A percentile compares a stretch with the other conserved stretches of the same genome.
Conservation (phyloP, 2,329 filamentous ascomycete genomes). For the Neonectria punicea region DNA sequence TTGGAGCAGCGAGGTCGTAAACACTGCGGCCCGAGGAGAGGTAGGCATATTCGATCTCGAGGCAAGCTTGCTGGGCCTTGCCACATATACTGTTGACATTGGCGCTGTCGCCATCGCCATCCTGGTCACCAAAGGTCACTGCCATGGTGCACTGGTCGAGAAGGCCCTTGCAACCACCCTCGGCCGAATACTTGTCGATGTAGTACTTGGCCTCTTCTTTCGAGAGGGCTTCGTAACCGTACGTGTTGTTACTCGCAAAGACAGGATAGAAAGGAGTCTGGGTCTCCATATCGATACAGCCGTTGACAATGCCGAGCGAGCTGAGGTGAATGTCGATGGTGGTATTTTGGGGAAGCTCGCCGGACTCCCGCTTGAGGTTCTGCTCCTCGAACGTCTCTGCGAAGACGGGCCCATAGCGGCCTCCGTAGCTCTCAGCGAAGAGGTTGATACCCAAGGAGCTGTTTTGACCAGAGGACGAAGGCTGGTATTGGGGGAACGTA, state of each 20-base stretch:
- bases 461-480: constrained; percentile 50
- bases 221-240: constrained; percentile 68
- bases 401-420: constrained; percentile 75
- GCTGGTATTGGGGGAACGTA: constrained; percentile 68
- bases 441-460: constrained; percentile 68
- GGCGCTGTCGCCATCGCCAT: constrained; percentile 52
- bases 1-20: constrained; percentile 70
- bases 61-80: constrained; percentile 55
- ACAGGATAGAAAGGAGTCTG: constrained; percentile 67
- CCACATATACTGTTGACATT: constrained; percentile 60
- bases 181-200: constrained; percentile 43
- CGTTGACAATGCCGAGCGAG: constrained; percentile 77
- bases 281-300: constrained; percentile 72
- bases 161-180: constrained; percentile 62
- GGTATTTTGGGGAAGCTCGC: constrained; percentile 57
- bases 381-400: constrained; percentile 69
- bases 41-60: constrained; percentile 68
- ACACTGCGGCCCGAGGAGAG: constrained; percentile 64
- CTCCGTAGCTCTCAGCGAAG: constrained; percentile 77
- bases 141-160: constrained; percentile 63
- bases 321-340: constrained; percentile 69
- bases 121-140: constrained; percentile 52
- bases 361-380: constrained; percentile 65
- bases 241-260: constrained; percentile 73
- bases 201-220: constrained; percentile 62